These are phyloP conservation scores for Laburnicola sp. DNA, from an alignment of 2,329 filamentous ascomycete genomes.

Conservation along the genomic window DNA sequence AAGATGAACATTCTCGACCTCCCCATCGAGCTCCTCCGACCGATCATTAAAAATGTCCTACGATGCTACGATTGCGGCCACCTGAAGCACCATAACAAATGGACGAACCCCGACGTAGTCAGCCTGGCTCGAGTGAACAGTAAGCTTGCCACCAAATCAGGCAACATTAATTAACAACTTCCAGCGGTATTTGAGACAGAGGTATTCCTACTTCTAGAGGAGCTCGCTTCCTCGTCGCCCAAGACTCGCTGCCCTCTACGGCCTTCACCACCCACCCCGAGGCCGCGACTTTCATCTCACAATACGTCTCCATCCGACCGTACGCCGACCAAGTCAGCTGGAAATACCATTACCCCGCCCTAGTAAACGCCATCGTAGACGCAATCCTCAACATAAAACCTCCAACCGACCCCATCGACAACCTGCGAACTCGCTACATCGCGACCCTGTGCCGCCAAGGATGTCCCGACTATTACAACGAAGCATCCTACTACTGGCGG, in stretches of 20 bases:
- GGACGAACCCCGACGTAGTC: background rate
- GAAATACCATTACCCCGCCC: background rate
- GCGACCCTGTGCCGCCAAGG: background rate
- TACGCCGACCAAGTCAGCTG: background rate
- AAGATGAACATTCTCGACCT: background rate
- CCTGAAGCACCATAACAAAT: background rate
- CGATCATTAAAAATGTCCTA: background rate
- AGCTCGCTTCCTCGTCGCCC: background rate
- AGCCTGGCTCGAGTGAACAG: constrained; percentile 2
- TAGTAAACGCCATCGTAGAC: background rate
- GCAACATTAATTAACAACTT: background rate
- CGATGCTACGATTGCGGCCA: background rate
- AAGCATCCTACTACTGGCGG: background rate
- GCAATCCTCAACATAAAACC: background rate
- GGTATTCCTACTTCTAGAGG: background rate
- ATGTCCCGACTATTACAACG: background rate
- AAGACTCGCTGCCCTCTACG: background rate
- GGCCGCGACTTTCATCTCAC: background rate
- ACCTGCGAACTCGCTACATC: background rate
- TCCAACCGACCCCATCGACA: background rate
- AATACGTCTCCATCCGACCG: background rate
- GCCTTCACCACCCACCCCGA: background rate
- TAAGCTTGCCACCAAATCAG: background rate
- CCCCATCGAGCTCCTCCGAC: constrained; percentile 1
- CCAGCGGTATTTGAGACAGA: background rate